Conservation (phyloP, 176 grass and related monocot species). For the Juncus effusus region DNA sequence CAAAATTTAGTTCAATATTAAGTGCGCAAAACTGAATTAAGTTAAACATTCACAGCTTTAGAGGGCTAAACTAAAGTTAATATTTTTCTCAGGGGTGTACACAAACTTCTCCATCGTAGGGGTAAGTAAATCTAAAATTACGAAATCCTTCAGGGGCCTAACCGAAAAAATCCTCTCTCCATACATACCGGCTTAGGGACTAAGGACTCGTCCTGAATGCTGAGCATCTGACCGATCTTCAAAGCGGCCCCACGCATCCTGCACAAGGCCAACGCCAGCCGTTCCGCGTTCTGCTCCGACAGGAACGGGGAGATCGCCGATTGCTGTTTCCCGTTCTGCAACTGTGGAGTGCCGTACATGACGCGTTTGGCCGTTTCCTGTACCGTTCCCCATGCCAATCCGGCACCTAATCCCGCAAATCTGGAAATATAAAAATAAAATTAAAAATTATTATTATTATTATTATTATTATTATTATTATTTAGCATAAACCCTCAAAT, state of each 20-base stretch:
- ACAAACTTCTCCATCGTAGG: no score
- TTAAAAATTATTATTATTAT: no score
- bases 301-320: slow-evolving; percentile 75
- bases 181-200: slow-evolving; percentile 73
- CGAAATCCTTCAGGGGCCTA: no score
- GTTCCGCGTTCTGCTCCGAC: slow-evolving; percentile 94
- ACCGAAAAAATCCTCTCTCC: no score
- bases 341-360: slow-evolving; percentile 50
- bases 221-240: slow-evolving; percentile 90
- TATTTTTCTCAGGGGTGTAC: no score
- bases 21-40: no score
- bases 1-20: no score
- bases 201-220: slow-evolving; percentile 95
- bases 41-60: no score
- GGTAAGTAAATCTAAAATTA: no score
- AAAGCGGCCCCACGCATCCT: slow-evolving; percentile 89
- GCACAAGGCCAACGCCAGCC: slow-evolving; percentile 73
- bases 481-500: slow-evolving; percentile 12
- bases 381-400: slow-evolving; percentile 72
- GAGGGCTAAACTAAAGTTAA: no score
- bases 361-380: slow-evolving; percentile 69
- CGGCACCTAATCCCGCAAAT: slow-evolving; percentile 83
- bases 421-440: slow-evolving; percentile 16
- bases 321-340: slow-evolving; percentile 41
- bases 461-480: slow-evolving; percentile 5